phyloP scores from a whole-genome alignment of 2,329 filamentous ascomycete genomes.

The Colletotrichum caudatum region DNA sequence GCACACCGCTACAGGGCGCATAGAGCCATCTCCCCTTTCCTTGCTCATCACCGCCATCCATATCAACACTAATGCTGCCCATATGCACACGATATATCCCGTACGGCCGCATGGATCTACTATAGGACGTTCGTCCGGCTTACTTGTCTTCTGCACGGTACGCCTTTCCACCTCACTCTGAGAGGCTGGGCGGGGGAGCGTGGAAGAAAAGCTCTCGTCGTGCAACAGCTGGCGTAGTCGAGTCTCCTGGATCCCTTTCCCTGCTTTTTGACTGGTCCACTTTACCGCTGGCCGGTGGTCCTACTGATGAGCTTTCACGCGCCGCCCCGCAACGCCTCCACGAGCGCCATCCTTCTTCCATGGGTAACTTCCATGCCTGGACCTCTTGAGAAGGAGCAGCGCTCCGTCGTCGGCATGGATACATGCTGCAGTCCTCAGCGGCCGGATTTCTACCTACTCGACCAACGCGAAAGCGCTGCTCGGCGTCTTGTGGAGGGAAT shows the following conservation, averaged over 20 bases:
- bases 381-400: slow-evolving; percentile 1
- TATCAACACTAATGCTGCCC: slow-evolving; percentile 39
- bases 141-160: slow-evolving; percentile 29
- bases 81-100: slow-evolving; percentile 24
- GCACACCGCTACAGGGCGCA: slow-evolving; percentile 23
- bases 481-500: slow-evolving; percentile 8
- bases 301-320: slow-evolving; percentile 17
- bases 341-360: slow-evolving; percentile 12
- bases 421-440: background rate
- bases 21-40: slow-evolving; percentile 2
- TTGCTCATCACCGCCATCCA: slow-evolving; percentile 13
- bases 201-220: background rate
- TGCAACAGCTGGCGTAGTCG: background rate
- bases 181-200: background rate
- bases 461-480: slow-evolving; percentile 20
- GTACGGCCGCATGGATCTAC: slow-evolving; percentile 38
- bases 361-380: slow-evolving; percentile 1
- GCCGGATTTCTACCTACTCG: slow-evolving; percentile 24
- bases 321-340: slow-evolving; percentile 16
- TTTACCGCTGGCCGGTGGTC: slow-evolving; percentile 24
- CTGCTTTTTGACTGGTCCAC: background rate
- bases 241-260: background rate
- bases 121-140: background rate
- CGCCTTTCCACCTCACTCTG: slow-evolving; percentile 15
- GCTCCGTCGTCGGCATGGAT: background rate